phyloP scores from a whole-genome alignment of 352 stramenopile species.

The Phytophthora kernoviae region DNA sequence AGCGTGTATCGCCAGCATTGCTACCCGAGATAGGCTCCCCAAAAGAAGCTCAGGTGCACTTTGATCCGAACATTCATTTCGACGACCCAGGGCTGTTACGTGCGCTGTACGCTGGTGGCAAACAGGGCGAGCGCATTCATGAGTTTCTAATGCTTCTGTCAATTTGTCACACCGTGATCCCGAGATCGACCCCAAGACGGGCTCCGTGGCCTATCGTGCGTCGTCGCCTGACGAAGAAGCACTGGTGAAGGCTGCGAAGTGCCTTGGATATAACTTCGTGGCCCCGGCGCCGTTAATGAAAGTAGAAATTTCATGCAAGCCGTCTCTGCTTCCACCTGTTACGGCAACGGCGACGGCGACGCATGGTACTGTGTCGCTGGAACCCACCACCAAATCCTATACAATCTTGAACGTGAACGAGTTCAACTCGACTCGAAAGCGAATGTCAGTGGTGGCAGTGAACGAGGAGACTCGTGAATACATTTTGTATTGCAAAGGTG shows the following conservation, averaged over 20 bases:
- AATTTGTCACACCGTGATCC: conserved; percentile 74
- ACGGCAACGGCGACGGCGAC: conserved; percentile 7
- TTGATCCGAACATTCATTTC: conserved; percentile 57
- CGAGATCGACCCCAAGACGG: conserved; percentile 65
- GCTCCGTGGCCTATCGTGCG: conserved; percentile 44
- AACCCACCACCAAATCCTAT: conserved; percentile 32
- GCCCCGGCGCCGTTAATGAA: conserved; percentile 53
- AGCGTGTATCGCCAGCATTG: conserved; percentile 4
- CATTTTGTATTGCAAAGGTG: conserved; percentile 80
- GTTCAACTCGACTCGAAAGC: conserved; percentile 94
- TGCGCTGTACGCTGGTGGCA: conserved; percentile 38
- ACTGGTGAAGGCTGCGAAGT: conserved; percentile 65
- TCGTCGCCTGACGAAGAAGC: conserved; percentile 76
- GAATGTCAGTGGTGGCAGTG: conserved; percentile 96
- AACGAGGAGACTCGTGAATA: conserved; percentile 48
- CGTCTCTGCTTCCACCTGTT: conserved; percentile 22
- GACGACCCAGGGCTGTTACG: conserved; percentile 51
- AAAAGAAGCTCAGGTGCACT: conserved; percentile 52
- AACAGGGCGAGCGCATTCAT: conserved; percentile 44
- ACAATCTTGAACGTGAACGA: conserved; percentile 84
- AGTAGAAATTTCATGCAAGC: conserved; percentile 55
- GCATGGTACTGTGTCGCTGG: conserved; percentile 8
- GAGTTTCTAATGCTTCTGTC: conserved; percentile 67
- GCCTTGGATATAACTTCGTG: conserved; percentile 64
- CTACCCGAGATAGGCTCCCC: conserved; percentile 15